Conservation (phyloP, 192 early-diverging fungal genomes). For the Diversispora epigaea region DNA sequence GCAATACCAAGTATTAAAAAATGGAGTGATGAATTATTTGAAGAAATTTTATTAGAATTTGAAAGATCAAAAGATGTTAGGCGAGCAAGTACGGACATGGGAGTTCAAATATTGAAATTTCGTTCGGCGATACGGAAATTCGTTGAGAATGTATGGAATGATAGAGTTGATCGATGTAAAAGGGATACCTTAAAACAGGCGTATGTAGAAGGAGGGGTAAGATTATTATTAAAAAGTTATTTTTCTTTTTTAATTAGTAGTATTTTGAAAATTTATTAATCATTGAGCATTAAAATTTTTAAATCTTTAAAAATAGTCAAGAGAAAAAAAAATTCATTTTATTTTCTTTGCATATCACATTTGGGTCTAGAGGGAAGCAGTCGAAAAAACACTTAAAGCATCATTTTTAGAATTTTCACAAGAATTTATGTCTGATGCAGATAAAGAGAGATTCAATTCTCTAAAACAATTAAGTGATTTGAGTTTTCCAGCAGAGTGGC, state of each 20-base stretch:
- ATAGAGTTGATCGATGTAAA: not conserved
- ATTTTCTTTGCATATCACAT: too few relatives aligned
- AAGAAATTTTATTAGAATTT: not conserved
- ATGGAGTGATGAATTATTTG: not conserved
- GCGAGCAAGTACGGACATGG: not conserved
- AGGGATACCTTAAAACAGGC: not conserved
- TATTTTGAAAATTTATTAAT: too few relatives aligned
- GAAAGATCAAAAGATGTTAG: not conserved
- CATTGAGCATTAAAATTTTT: not conserved
- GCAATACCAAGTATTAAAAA: too few relatives aligned
- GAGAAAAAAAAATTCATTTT: not conserved
- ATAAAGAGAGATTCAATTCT: constrained; percentile 44
- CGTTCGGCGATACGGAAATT: not conserved
- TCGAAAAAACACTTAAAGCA: constrained; percentile 36
- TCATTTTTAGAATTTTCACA: constrained; percentile 47
- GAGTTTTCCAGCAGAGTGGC: constrained; percentile 80
- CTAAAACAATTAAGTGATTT: constrained; percentile 71
- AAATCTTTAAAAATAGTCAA: not conserved
- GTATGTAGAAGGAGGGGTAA: constrained; percentile 23
- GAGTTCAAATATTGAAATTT: not conserved
- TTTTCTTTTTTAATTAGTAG: too few relatives aligned
- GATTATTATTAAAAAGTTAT: constrained; percentile 4
- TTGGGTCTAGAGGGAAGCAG: constrained; percentile 2
- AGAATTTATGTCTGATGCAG: constrained; percentile 40
- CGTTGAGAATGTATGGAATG: not conserved